phyloP scores from a whole-genome alignment of 2,329 filamentous ascomycete species.

The Ophiostoma piceae region DNA sequence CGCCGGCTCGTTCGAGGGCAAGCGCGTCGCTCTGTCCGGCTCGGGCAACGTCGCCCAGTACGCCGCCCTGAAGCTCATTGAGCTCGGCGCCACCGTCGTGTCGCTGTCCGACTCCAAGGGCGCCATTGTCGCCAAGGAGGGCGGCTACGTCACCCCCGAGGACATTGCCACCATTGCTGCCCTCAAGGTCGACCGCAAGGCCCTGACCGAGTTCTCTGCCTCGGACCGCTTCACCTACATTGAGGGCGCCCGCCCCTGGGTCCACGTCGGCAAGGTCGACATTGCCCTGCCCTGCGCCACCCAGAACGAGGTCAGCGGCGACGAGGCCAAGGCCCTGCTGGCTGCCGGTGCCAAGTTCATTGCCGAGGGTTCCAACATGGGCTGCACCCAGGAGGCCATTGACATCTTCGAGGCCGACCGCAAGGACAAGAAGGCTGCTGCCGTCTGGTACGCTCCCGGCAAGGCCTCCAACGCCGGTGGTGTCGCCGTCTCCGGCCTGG shows the following conservation, averaged over 20 bases:
- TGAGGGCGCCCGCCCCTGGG: conserved; percentile 82
- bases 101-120: conserved; percentile 93
- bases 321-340: conserved; percentile 81
- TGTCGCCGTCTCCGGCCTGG: conserved; percentile 92
- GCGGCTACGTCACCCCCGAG: conserved; percentile 66
- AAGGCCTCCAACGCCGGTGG: conserved; percentile 98
- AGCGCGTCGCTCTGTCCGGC: conserved; percentile 91
- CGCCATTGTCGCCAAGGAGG: conserved; percentile 65
- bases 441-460: conserved; percentile 93
- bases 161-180: conserved; percentile 73
- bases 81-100: conserved; percentile 87
- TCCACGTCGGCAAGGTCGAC: conserved; percentile 82
- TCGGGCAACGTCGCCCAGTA: conserved; percentile 98
- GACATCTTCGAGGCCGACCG: conserved; percentile 81
- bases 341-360: conserved; percentile 74
- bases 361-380: conserved; percentile 98
- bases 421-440: conserved; percentile 57
- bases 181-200: conserved; percentile 81
- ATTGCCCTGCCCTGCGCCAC: conserved; percentile 89
- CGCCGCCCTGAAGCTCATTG: conserved; percentile 90
- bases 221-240: conserved; percentile 75
- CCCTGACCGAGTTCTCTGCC: conserved; percentile 65
- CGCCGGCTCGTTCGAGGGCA: conserved; percentile 79
- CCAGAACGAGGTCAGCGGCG: conserved; percentile 92
- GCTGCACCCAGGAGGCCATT: conserved; percentile 92